Conservation (phyloP, 768 basidiomycete genomes). For the Termitomyces sp. region DNA sequence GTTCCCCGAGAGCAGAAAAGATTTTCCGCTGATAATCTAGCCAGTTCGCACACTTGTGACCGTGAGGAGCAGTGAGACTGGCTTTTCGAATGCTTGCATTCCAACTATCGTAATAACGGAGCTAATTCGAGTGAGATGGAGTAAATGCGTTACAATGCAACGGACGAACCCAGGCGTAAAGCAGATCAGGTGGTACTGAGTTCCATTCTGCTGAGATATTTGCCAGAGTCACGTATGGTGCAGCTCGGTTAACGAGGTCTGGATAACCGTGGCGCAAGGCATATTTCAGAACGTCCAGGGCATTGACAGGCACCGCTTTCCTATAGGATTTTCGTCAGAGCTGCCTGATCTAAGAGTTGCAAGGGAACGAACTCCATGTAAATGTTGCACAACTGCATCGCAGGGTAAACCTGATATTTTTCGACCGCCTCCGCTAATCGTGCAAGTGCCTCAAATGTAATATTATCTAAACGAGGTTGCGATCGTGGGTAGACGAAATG, state of each 20-base stretch:
- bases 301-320: slow-evolving; percentile 9
- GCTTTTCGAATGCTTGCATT: slow-evolving; percentile 10
- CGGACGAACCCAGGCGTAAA: slow-evolving; percentile 10
- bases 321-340: neutral
- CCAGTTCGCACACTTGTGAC: slow-evolving; percentile 14
- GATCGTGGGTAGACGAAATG: slow-evolving; percentile 14
- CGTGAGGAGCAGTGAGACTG: slow-evolving; percentile 5
- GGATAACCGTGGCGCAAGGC: slow-evolving; percentile 14
- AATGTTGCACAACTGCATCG: slow-evolving; percentile 16
- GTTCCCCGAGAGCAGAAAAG: slow-evolving; percentile 8
- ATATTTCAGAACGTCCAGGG: slow-evolving; percentile 13
- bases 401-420: slow-evolving; percentile 18
- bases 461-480: slow-evolving; percentile 7
- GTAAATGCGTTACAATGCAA: neutral
- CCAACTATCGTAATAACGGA: slow-evolving; percentile 12
- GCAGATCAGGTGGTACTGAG: slow-evolving; percentile 2
- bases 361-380: slow-evolving; percentile 13
- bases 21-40: slow-evolving; percentile 13
- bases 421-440: slow-evolving; percentile 16
- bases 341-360: neutral
- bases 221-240: slow-evolving; percentile 10
- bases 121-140: neutral
- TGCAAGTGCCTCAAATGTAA: slow-evolving; percentile 7
- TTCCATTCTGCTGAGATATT: slow-evolving; percentile 2
- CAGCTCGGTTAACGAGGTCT: slow-evolving; percentile 9